Evolutionary conservation across 345 rosid species (phyloP).

Genomic region (Combretum micranthum): DNA sequence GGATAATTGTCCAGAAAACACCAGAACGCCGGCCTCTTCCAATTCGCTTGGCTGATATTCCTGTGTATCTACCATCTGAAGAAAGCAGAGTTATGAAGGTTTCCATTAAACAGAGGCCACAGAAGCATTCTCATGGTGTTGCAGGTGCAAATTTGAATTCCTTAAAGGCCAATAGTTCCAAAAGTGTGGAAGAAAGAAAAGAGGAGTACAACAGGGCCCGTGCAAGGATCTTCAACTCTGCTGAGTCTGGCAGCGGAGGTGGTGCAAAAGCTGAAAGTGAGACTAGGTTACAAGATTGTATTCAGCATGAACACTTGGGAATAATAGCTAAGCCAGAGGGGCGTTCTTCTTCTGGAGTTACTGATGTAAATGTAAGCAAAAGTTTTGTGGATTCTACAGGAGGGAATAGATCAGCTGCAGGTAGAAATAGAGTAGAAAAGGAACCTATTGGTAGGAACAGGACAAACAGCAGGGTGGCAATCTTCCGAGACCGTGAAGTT

Average conservation of each 20-base stretch:
- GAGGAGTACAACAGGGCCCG: constrained; percentile 81
- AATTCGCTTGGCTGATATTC: constrained; percentile 68
- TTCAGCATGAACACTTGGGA: constrained; percentile 27
- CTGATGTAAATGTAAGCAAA: constrained; percentile 35
- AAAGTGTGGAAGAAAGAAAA: constrained; percentile 81
- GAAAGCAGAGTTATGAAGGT: constrained; percentile 47
- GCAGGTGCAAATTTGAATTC: constrained; percentile 34
- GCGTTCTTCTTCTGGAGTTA: constrained; percentile 29
- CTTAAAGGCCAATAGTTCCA: constrained; percentile 35
- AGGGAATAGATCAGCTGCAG: constrained; percentile 30
- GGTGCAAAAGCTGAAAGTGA: constrained; percentile 39
- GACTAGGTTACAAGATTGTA: constrained; percentile 33
- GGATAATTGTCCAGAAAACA: constrained; percentile 66
- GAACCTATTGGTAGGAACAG: constrained; percentile 50
- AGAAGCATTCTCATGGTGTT: constrained; percentile 28
- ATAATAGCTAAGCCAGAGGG: constrained; percentile 38
- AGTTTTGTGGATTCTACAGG: constrained; percentile 42
- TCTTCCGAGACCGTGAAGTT: constrained; percentile 70
- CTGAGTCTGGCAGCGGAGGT: constrained; percentile 25
- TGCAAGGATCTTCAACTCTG: constrained; percentile 61
- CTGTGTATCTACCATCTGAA: constrained; percentile 56
- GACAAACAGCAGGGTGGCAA: constrained; percentile 58
- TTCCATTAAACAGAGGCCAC: constrained; percentile 78
- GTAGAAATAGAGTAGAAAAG: constrained; percentile 52
- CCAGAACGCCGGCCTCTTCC: constrained; percentile 48